Evolutionary conservation across 305 asterid species (phyloP).

Genomic region (Euphrasia arctica): DNA sequence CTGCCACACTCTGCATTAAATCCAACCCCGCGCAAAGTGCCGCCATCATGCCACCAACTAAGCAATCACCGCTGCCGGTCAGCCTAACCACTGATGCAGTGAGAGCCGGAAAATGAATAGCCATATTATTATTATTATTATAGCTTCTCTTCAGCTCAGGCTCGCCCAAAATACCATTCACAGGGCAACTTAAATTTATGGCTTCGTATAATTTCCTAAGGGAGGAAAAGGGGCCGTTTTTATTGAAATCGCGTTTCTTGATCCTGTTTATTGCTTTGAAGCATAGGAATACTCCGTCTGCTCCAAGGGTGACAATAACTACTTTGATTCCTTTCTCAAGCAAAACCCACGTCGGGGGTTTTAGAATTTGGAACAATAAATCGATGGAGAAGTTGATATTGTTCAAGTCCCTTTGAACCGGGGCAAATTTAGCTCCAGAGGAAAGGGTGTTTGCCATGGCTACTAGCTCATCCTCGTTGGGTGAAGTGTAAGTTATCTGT

Average conservation of each 20-base stretch:
- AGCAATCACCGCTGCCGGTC: conserved; percentile 94
- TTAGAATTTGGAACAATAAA: conserved; percentile 57
- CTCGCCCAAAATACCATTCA: conserved; percentile 30
- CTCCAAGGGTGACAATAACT: conserved; percentile 75
- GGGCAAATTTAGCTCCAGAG: conserved; percentile 38
- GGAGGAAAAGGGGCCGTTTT: conserved; percentile 32
- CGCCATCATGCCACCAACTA: conserved; percentile 77
- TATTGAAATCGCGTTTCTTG: conserved; percentile 25
- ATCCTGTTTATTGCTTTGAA: conserved; percentile 39
- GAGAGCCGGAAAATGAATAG: conserved; percentile 75
- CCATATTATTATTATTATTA: conserved; percentile 12
- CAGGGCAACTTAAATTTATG: conserved; percentile 50
- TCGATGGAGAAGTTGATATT: conserved; percentile 30
- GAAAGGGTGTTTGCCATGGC: conserved; percentile 89
- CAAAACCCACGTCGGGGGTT: conserved; percentile 67
- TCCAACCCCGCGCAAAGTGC: conserved; percentile 75
- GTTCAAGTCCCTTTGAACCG: conserved; percentile 34
- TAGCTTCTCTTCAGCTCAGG: conserved; percentile 30
- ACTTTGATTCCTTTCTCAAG: conserved; percentile 73
- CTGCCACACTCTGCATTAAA: conserved; percentile 81
- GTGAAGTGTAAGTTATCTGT: conserved; percentile 78
- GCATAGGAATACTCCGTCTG: conserved; percentile 74
- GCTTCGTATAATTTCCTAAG: conserved; percentile 44
- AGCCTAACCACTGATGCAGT: conserved; percentile 69
- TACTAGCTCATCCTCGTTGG: conserved; percentile 87